Percentiles rank a stretch among this genome's conserved stretches.
Conservation (phyloP, 2,329 filamentous ascomycete genomes). For the Arthrobotrys iridis region DNA sequence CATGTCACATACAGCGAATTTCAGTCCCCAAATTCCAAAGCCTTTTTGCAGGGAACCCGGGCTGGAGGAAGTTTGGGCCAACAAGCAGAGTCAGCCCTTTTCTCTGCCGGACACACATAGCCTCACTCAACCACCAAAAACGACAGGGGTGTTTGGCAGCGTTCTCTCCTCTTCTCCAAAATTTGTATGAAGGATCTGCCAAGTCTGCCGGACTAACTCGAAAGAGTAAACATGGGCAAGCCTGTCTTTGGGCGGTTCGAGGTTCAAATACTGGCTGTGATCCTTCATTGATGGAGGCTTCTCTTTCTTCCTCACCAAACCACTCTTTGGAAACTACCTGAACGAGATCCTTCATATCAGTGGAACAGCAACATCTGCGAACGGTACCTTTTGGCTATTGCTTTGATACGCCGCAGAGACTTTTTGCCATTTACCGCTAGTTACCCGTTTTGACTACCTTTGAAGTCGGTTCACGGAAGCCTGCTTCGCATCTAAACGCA, state of each 20-base stretch:
- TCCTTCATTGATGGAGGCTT: constrained; percentile 46
- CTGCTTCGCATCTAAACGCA: constrained; percentile 5
- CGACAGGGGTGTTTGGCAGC: constrained; percentile 23
- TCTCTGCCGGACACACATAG: constrained; percentile 26
- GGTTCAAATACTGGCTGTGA: constrained; percentile 46
- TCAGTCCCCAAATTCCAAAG: constrained; percentile 18
- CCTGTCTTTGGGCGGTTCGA: not conserved
- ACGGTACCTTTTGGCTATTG: too few relatives aligned
- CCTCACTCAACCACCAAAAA: not conserved
- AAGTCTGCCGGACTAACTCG: constrained; percentile 17
- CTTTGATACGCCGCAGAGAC: not conserved
- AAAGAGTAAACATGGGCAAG: constrained; percentile 22
- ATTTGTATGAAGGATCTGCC: constrained; percentile 54
- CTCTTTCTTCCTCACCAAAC: not conserved
- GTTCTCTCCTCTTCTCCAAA: not conserved
- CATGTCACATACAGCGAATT: constrained; percentile 8
- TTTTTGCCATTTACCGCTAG: not conserved
- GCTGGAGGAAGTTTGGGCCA: constrained; percentile 16
- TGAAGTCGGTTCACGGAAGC: constrained; percentile 14
- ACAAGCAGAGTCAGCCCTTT: constrained; percentile 36
- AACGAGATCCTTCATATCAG: constrained; percentile 8
- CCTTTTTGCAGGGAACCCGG: constrained; percentile 4
- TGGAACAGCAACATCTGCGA: constrained; percentile 2
- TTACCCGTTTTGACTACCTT: constrained; percentile 17
- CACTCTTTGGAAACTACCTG: not conserved